Base-by-base conservation (phyloP, 768 basidiomycete species). In the Auricularia cornea region DNA sequence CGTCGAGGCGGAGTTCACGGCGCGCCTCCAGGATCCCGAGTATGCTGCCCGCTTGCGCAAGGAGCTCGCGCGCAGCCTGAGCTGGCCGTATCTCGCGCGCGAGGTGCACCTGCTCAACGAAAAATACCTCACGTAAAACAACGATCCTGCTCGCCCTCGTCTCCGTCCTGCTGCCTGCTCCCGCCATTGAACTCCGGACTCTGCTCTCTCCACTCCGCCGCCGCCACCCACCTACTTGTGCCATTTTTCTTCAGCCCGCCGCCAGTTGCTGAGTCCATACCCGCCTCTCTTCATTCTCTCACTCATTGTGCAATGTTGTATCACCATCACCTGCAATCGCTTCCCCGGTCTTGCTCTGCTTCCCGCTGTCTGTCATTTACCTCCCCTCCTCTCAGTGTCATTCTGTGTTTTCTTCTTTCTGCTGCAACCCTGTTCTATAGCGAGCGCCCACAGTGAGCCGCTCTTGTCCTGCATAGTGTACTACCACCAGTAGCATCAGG, bases 31-130 rank as follows among this genome's bases (percentile, higher is more conserved):
- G 14, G 59, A 44, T 12, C 48, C 59, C n/a, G 59, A 54, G 28
- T 62, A 62, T 8, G 63, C 62, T 26, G 35, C 28, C 16, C 52
- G 44, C 29, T 23, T 66, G 52, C 60, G 59, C 32, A 32, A 38
- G 40, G 51, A 33, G 16, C 76, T 92, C 60, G 80, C 83, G 63
- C 79, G 85, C 70, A 83, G 88, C 66, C 74, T 93, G 71, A 89
- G 81, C 51, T 94, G 92, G 91, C 90, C 90, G 41, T 92, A 84
- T 73, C 81, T 94, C 57, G 87, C 90, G 62, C 86, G 84, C 71
- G 91, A 94, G 77, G 89, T 94, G 61, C 89, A 93, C 69, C 79
- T 84, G 35, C 77, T 94, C 64, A 94, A 94, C 70, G 90, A 92
- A 76, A 92, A 94, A 70, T 94, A 94, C 70, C 71, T 87, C 20